Conservation (phyloP, 768 basidiomycete genomes). For the Termitomyces sp. region DNA sequence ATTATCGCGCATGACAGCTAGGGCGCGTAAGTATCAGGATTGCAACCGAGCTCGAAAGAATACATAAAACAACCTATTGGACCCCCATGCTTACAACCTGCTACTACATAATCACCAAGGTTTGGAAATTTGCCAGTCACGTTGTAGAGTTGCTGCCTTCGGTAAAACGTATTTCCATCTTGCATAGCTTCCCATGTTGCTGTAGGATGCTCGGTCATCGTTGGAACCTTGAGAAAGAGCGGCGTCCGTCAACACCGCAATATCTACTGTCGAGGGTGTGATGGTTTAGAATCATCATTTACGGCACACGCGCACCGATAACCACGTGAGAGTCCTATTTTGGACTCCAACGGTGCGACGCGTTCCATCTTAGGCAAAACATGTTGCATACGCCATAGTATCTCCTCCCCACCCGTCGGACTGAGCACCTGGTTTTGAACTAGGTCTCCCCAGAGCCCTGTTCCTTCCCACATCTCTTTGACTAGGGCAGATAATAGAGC, state of each 20-base stretch:
- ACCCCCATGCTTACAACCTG: slow-evolving; percentile 82
- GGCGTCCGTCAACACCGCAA: not conserved
- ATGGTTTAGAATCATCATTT: too few species aligned
- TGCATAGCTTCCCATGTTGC: slow-evolving; percentile 89
- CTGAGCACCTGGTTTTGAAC: too few species aligned
- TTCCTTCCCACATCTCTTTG: too few species aligned
- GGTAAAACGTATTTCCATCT: slow-evolving; percentile 82
- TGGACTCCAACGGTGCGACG: too few species aligned
- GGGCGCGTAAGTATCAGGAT: not conserved
- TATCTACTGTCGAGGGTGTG: not conserved
- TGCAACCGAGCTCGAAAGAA: not conserved
- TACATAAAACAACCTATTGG: slow-evolving; percentile 62
- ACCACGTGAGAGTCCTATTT: not conserved
- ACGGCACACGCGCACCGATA: not conserved
- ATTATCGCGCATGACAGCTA: slow-evolving; percentile 85
- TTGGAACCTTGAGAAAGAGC: not conserved
- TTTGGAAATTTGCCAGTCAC: slow-evolving; percentile 74
- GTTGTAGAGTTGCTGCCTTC: slow-evolving; percentile 78
- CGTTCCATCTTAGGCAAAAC: too few species aligned
- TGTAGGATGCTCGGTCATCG: slow-evolving; percentile 66
- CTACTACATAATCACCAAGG: slow-evolving; percentile 72
- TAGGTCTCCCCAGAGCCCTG: too few species aligned
- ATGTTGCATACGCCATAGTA: too few species aligned
- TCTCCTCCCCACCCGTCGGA: too few species aligned
- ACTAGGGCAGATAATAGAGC: too few species aligned